Evolutionary conservation across 1,284 basidiomycete species (phyloP).

Genomic region (Irpex sp.): DNA sequence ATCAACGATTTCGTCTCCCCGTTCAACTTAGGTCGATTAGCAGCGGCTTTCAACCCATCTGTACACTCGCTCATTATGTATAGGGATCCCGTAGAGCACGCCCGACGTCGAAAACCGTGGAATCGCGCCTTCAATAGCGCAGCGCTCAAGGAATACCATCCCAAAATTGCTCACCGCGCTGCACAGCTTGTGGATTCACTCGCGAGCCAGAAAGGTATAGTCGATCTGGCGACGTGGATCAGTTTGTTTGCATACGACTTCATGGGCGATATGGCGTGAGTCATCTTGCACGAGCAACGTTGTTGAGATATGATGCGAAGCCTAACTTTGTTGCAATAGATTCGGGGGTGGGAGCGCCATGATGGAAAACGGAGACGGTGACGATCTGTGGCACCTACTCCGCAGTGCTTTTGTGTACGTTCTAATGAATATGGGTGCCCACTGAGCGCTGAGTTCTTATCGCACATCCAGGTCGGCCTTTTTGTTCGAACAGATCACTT

Average conservation of each 20-base stretch:
- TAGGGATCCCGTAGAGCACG: conserved; percentile 7
- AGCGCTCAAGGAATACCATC: conserved; percentile 13
- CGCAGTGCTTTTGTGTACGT: neutral
- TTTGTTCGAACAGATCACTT: conserved; percentile 21
- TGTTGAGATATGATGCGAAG: neutral
- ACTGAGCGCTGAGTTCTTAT: neutral
- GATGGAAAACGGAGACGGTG: conserved; percentile 4
- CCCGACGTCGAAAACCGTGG: conserved; percentile 11
- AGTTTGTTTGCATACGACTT: conserved; percentile 13
- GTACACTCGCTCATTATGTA: conserved; percentile 3
- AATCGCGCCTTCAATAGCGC: conserved; percentile 12
- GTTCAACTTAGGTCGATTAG: neutral
- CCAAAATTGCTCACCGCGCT: conserved; percentile 6
- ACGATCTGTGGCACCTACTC: conserved; percentile 9
- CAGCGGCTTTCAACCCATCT: neutral
- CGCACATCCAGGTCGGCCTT: neutral
- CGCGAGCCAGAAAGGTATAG: neutral
- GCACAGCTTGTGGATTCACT: conserved; percentile 7
- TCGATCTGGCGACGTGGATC: conserved; percentile 9
- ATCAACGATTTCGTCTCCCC: neutral
- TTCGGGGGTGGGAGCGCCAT: conserved; percentile 8
- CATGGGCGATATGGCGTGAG: conserved; percentile 13
- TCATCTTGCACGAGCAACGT: neutral
- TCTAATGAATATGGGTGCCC: neutral
- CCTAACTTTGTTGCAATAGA: neutral